phyloP scores from a whole-genome alignment of 805 yeast genomes.

The Candida golubevii region DNA sequence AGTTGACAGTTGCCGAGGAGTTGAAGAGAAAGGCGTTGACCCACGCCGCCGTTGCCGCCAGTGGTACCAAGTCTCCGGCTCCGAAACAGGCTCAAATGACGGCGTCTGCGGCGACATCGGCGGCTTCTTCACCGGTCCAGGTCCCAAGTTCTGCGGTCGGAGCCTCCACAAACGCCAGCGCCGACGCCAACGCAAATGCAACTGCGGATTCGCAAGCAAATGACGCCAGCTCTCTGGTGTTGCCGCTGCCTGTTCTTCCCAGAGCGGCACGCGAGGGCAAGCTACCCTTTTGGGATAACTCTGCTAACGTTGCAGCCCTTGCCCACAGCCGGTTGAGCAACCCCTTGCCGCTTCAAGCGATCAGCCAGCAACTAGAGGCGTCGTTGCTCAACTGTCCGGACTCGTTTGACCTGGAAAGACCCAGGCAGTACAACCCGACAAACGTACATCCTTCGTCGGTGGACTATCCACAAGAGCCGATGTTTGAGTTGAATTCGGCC shows the following conservation, averaged over 20 bases:
- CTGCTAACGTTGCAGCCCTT: constrained; percentile 23
- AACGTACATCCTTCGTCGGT: constrained; percentile 87
- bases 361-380: constrained; percentile 61
- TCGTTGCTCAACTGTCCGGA: constrained; percentile 90
- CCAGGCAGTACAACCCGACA: constrained; percentile 69
- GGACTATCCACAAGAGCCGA: constrained; percentile 84
- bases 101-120: neutral
- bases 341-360: constrained; percentile 51
- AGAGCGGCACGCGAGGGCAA: neutral
- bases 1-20: constrained; percentile 15
- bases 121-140: neutral
- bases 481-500: constrained; percentile 60
- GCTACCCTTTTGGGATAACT: constrained; percentile 16
- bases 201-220: constrained; percentile 1
- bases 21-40: constrained; percentile 17
- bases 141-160: neutral
- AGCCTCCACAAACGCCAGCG: neutral
- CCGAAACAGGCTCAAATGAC: neutral
- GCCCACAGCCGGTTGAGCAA: constrained; percentile 42
- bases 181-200: neutral
- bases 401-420: constrained; percentile 83
- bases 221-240: constrained; percentile 9
- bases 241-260: constrained; percentile 18
- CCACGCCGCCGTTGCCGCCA: constrained; percentile 10
- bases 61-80: constrained; percentile 1